Percentiles rank a stretch among this genome's conserved stretches.
These are phyloP conservation scores for Pseudogymnoascus verrucosus DNA, from an alignment of 2,329 filamentous ascomycete genomes.

Conservation along the genomic window DNA sequence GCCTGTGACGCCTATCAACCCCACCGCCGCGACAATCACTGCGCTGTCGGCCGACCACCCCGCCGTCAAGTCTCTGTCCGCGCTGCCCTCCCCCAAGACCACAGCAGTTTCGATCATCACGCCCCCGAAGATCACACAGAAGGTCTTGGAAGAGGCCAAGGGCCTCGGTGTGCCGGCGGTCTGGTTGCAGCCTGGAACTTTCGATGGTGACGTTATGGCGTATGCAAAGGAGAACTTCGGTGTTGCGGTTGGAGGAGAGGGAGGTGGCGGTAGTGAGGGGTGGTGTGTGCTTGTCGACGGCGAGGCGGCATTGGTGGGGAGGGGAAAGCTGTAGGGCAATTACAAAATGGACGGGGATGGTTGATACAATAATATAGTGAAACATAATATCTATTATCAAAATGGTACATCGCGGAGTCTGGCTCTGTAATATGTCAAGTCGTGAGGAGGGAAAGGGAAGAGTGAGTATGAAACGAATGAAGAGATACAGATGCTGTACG, in stretches of 20 bases:
- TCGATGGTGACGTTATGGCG: slow-evolving; percentile 64
- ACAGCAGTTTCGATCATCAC: slow-evolving; percentile 84
- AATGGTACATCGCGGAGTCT: too few relatives aligned
- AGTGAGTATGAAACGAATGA: too few relatives aligned
- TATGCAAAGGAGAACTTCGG: slow-evolving; percentile 64
- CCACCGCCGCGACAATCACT: slow-evolving; percentile 55
- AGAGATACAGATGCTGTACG: too few relatives aligned
- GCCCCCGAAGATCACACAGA: slow-evolving; percentile 66
- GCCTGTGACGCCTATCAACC: slow-evolving; percentile 78
- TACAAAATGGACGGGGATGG: too few relatives aligned
- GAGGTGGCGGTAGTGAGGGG: slow-evolving; percentile 60
- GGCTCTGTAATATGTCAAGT: too few relatives aligned
- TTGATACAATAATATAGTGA: too few relatives aligned
- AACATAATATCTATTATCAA: too few relatives aligned
- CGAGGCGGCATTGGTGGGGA: slow-evolving; percentile 54
- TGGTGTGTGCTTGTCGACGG: slow-evolving; percentile 88
- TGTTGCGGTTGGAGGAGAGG: slow-evolving; percentile 60
- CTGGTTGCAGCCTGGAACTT: slow-evolving; percentile 88
- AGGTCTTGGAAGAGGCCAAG: slow-evolving; percentile 70
- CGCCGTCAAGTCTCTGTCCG: slow-evolving; percentile 54
- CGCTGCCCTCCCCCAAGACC: slow-evolving; percentile 56
- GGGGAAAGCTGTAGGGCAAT: slow-evolving; percentile 22
- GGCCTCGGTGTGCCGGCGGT: slow-evolving; percentile 64
- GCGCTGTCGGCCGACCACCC: slow-evolving; percentile 35
- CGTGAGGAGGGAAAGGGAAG: too few relatives aligned